phyloP scores from a whole-genome alignment of 495 filamentous ascomycete genomes.

The Penicillium turbatum region DNA sequence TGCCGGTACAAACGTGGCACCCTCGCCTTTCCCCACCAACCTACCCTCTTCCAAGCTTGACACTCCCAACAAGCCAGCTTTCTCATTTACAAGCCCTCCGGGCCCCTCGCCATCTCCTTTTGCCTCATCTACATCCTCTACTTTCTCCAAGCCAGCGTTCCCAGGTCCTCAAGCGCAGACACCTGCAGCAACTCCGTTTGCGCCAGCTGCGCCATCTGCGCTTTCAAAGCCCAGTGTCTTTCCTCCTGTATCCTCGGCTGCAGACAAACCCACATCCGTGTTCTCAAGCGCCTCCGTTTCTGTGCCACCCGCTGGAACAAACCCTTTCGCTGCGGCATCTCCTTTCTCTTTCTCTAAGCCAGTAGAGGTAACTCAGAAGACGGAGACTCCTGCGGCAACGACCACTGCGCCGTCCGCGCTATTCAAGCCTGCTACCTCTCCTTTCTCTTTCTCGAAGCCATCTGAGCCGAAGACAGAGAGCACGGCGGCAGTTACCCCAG shows the following conservation, averaged over 20 bases:
- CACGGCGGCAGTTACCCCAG: background rate
- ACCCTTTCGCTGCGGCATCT: constrained; percentile 5
- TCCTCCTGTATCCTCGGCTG: background rate
- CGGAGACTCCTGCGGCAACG: background rate
- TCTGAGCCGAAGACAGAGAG: background rate
- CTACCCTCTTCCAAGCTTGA: background rate
- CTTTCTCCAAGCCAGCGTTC: background rate
- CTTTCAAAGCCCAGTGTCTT: background rate
- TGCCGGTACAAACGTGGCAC: background rate
- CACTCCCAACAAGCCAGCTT: background rate
- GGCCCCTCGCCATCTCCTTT: background rate
- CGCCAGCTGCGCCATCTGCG: background rate
- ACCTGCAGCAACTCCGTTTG: background rate
- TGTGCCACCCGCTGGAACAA: background rate
- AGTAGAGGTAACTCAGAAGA: constrained; percentile 1
- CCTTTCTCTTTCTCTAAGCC: constrained; percentile 15
- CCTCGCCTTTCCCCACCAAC: background rate
- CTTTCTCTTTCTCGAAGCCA: background rate
- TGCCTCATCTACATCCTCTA: background rate
- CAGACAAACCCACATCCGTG: background rate
- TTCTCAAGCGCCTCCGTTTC: background rate
- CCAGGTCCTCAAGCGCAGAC: background rate
- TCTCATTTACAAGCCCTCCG: background rate
- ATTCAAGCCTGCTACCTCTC: background rate
- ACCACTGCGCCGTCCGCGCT: background rate